Conservation (phyloP, 179 eudicot species). For the Sideroxylon spinosum region DNA sequence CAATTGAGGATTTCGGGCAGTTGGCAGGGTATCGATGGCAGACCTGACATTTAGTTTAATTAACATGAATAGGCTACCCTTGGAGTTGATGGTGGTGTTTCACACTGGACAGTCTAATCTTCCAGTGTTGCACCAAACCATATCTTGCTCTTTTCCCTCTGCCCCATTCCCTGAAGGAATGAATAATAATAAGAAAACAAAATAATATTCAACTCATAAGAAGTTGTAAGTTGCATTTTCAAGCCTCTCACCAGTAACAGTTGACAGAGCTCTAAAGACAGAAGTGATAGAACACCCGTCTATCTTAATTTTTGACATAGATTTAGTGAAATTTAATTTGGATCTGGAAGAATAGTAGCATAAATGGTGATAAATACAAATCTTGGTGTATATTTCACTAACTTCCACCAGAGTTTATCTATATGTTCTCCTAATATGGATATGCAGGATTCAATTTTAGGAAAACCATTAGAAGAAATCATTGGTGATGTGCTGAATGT, state of each 20-base stretch:
- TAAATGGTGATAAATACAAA: not conserved
- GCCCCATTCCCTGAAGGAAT: not conserved
- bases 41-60: not conserved
- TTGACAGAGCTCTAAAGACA: no score
- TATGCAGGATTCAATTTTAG: slow-evolving; percentile 53
- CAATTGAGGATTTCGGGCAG: slow-evolving; percentile 1
- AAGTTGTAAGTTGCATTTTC: not conserved
- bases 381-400: not conserved
- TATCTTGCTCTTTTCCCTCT: not conserved
- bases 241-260: not conserved
- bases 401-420: not conserved
- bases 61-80: not conserved
- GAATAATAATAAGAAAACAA: slow-evolving; percentile 1
- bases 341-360: not conserved
- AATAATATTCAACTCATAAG: not conserved
- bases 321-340: not conserved
- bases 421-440: not conserved
- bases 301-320: no score
- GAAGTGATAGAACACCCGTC: no score
- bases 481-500: slow-evolving; percentile 60
- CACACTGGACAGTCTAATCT: not conserved
- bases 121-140: not conserved
- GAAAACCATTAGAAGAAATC: slow-evolving; percentile 52
- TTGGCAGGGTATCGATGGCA: not conserved
- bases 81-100: not conserved